A percentile compares a stretch with the other conserved stretches of the same genome.
phyloP scores from a whole-genome alignment of 2,329 filamentous ascomycete species.

The Mycosphaerella arachidis region DNA sequence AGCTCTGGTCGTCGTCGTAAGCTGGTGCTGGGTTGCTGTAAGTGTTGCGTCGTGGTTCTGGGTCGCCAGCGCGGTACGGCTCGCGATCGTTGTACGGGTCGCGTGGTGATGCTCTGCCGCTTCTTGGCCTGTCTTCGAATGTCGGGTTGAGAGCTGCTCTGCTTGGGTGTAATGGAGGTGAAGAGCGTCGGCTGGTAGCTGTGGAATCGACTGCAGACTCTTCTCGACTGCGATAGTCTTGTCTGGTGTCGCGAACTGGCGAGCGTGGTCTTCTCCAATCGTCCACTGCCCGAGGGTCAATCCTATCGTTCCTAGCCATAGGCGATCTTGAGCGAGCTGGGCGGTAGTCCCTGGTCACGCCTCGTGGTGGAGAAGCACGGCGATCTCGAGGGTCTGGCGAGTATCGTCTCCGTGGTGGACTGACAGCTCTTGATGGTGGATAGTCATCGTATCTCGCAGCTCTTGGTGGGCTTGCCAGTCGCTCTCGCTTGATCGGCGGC shows the following conservation, averaged over 20 bases:
- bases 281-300: slow-evolving; percentile 46
- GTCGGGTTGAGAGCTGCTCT: slow-evolving; percentile 39
- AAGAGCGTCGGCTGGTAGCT: slow-evolving; percentile 57
- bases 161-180: slow-evolving; percentile 55
- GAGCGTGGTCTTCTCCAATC: slow-evolving; percentile 53
- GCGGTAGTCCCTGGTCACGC: slow-evolving; percentile 38
- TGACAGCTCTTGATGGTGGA: slow-evolving; percentile 36
- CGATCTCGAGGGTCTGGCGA: slow-evolving; percentile 39
- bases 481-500: slow-evolving; percentile 37
- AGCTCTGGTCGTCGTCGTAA: slow-evolving; percentile 29
- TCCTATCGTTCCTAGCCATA: slow-evolving; percentile 47
- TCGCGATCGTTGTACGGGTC: slow-evolving; percentile 27
- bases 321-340: slow-evolving; percentile 51
- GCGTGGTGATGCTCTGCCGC: slow-evolving; percentile 21
- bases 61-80: slow-evolving; percentile 28
- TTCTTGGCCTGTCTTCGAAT: slow-evolving; percentile 29
- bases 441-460: slow-evolving; percentile 43
- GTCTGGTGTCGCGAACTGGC: slow-evolving; percentile 35
- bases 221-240: slow-evolving; percentile 40
- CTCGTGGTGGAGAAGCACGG: slow-evolving; percentile 30
- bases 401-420: slow-evolving; percentile 38
- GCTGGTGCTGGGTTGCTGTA: slow-evolving; percentile 26
- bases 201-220: slow-evolving; percentile 52
- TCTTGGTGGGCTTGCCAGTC: slow-evolving; percentile 37
- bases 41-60: slow-evolving; percentile 30